A percentile compares a stretch with the other conserved stretches of the same genome.
Conservation (phyloP, 768 basidiomycete genomes). For the Amanita fuliginea region DNA sequence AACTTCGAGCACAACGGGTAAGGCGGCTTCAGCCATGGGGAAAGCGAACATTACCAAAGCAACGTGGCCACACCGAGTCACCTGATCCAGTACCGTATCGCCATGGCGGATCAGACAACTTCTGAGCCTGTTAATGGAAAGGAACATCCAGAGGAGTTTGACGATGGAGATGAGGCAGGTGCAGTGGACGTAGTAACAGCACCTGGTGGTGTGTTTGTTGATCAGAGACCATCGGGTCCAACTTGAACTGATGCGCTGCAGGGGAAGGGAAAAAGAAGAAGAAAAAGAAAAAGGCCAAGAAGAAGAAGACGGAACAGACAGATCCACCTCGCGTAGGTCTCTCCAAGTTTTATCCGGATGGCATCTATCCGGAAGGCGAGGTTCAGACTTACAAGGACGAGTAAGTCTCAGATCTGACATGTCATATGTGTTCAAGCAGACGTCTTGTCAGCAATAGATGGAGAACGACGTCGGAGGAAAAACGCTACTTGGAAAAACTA, state of each 20-base stretch:
- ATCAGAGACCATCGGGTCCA: neutral
- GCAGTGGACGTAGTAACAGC: slow-evolving; percentile 8
- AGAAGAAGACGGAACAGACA: slow-evolving; percentile 76
- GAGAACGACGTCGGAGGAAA: slow-evolving; percentile 87
- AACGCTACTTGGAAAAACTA: slow-evolving; percentile 69
- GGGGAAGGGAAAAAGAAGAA: slow-evolving; percentile 73
- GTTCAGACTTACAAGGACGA: slow-evolving; percentile 86
- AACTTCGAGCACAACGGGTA: slow-evolving; percentile 39
- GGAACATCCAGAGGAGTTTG: slow-evolving; percentile 3
- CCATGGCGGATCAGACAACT: neutral
- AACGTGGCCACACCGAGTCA: too few species aligned
- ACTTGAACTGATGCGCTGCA: slow-evolving; percentile 7
- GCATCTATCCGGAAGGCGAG: slow-evolving; percentile 88
- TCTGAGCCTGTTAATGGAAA: neutral
- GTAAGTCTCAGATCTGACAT: slow-evolving; percentile 34
- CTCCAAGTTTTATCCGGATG: slow-evolving; percentile 78
- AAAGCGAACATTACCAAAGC: too few species aligned
- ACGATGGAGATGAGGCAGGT: slow-evolving; percentile 11
- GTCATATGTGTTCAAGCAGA: slow-evolving; percentile 1
- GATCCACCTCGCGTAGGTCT: slow-evolving; percentile 88
- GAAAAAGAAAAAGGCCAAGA: slow-evolving; percentile 87
- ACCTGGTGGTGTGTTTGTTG: neutral
- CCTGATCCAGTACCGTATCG: neutral
- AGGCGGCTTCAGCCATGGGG: slow-evolving; percentile 1
- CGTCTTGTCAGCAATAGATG: slow-evolving; percentile 56